A percentile compares a stretch with the other conserved stretches of the same genome.
phyloP scores from a whole-genome alignment of 1,284 basidiomycete species.

The Cryptococcus sp. region DNA sequence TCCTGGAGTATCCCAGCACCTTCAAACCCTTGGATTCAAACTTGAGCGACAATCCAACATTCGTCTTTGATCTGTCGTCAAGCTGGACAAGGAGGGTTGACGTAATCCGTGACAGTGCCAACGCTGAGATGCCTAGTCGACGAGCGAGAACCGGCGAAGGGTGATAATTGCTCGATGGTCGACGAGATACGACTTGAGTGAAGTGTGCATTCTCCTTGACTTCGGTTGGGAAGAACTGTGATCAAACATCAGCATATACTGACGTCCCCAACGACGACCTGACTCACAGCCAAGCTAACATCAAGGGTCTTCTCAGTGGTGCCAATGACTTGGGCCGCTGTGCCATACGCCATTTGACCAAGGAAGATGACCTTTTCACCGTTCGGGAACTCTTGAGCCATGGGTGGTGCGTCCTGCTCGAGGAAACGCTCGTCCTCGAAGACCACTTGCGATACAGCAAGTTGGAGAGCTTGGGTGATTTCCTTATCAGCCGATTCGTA shows the following conservation, averaged over 20 bases:
- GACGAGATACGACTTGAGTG: constrained; percentile 63
- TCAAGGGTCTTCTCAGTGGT: constrained; percentile 69
- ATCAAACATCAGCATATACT: background rate
- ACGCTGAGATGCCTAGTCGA: constrained; percentile 67
- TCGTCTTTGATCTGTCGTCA: constrained; percentile 72
- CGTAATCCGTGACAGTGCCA: constrained; percentile 84
- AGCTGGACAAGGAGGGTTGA: constrained; percentile 86
- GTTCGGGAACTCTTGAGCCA: constrained; percentile 85
- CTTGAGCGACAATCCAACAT: constrained; percentile 91
- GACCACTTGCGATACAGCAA: constrained; percentile 71
- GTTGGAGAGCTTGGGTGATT: constrained; percentile 80
- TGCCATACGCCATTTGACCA: constrained; percentile 89
- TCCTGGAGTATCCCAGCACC: constrained; percentile 89
- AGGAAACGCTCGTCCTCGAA: constrained; percentile 87
- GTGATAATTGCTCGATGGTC: constrained; percentile 65
- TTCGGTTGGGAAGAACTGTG: constrained; percentile 80
- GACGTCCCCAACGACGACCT: too few species aligned
- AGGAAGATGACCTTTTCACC: constrained; percentile 94
- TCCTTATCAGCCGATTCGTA: constrained; percentile 83
- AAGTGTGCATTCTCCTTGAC: constrained; percentile 75
- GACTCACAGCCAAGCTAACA: constrained; percentile 74
- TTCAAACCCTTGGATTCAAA: constrained; percentile 96
- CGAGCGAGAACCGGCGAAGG: constrained; percentile 74
- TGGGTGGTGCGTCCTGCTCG: constrained; percentile 71
- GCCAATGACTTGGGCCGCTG: constrained; percentile 80